Evolutionary conservation across 2,329 filamentous ascomycete species (phyloP).

Genomic region (Tympanopsis confertula): DNA sequence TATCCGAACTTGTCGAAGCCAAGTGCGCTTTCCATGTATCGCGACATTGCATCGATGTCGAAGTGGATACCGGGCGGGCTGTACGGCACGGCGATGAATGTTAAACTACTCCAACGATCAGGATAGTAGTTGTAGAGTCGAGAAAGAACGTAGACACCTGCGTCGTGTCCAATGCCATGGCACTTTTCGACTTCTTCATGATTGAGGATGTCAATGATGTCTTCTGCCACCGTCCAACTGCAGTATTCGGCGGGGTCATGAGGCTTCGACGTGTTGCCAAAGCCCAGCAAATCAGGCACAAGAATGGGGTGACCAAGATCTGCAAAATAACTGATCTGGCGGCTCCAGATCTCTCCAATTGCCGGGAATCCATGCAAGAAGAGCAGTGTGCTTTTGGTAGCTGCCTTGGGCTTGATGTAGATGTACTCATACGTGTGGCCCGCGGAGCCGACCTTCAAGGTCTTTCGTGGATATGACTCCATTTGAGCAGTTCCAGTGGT

Average conservation of each 20-base stretch:
- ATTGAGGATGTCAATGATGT: conserved; percentile 26
- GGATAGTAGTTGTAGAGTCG: conserved; percentile 28
- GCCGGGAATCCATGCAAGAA: conserved; percentile 39
- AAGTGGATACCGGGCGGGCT: conserved; percentile 18
- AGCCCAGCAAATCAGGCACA: conserved; percentile 24
- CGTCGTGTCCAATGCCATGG: conserved; percentile 35
- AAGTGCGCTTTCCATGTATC: conserved; percentile 14
- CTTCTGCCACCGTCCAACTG: conserved; percentile 19
- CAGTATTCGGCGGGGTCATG: conserved; percentile 21
- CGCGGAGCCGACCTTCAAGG: conserved; percentile 12
- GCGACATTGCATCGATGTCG: conserved; percentile 21
- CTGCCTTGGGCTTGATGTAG: conserved; percentile 16
- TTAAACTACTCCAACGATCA: conserved; percentile 24
- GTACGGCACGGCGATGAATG: conserved; percentile 29
- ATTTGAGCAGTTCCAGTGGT: conserved; percentile 10
- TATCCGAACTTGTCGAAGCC: conserved; percentile 27
- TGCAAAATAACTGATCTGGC: conserved; percentile 24
- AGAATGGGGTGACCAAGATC: conserved; percentile 24
- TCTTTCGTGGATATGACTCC: conserved; percentile 14
- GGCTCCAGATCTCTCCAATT: conserved; percentile 28
- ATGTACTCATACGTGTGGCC: conserved; percentile 27
- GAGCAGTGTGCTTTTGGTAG: conserved; percentile 18
- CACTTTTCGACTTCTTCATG: conserved; percentile 18
- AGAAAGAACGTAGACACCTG: conserved; percentile 27
- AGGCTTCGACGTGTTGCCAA: conserved; percentile 26